Percentiles rank a stretch among this genome's conserved stretches.
These are phyloP conservation scores for Populus tomentosa DNA, from an alignment of 441 rosid genomes.

Conservation along the genomic window DNA sequence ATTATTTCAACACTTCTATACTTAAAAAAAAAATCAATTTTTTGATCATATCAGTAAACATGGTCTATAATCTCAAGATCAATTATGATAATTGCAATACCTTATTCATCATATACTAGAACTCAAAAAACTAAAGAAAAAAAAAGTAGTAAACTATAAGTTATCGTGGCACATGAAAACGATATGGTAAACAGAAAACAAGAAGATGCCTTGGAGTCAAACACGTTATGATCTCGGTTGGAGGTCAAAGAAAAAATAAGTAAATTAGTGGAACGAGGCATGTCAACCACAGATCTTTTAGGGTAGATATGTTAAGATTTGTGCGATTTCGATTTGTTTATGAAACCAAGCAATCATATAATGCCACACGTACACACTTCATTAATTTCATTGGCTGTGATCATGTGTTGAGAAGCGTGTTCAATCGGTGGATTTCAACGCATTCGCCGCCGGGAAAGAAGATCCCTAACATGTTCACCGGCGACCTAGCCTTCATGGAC, in stretches of 20 bases:
- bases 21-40: too few species aligned
- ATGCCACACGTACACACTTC: not conserved
- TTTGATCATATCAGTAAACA: too few species aligned
- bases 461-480: conserved; percentile 37
- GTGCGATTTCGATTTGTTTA: not conserved
- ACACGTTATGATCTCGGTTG: conserved; percentile 17
- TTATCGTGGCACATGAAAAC: conserved; percentile 7
- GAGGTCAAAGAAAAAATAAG: not conserved
- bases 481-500: conserved; percentile 22
- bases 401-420: not conserved
- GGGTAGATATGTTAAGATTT: conserved; percentile 4
- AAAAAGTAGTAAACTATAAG: too few species aligned
- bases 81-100: too few species aligned
- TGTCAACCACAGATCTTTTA: not conserved
- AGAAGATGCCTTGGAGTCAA: not conserved
- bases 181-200: not conserved
- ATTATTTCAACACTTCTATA: too few species aligned
- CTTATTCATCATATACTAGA: not conserved
- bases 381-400: not conserved
- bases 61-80: too few species aligned
- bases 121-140: too few species aligned
- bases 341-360: not conserved
- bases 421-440: conserved; percentile 6
- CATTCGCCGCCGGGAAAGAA: conserved; percentile 37
- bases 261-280: not conserved